Conservation (phyloP, 2,329 filamentous ascomycete genomes). For the Aspergillus sp. region DNA sequence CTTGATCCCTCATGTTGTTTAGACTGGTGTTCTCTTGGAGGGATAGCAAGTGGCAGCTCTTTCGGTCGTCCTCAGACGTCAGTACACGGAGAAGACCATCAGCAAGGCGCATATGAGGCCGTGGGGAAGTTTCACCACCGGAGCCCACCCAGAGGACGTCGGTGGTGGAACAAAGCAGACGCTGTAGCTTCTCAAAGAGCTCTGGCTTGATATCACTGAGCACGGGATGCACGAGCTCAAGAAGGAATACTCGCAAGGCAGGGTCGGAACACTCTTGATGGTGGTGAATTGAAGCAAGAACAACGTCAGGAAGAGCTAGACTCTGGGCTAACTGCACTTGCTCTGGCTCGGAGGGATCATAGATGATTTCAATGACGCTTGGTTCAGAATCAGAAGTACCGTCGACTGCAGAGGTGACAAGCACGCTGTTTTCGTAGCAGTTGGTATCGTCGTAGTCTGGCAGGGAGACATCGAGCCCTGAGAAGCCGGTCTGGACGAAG, state of each 20-base stretch:
- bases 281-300: neutral
- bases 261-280: neutral
- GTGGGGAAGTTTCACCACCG: neutral
- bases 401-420: constrained; percentile 12
- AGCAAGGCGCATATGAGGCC: neutral
- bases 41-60: neutral
- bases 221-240: neutral
- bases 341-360: neutral
- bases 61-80: neutral
- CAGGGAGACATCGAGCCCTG: constrained; percentile 18
- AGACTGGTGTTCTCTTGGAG: neutral
- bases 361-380: neutral
- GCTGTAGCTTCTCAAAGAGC: neutral
- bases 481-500: constrained; percentile 15
- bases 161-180: neutral
- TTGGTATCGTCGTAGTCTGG: constrained; percentile 14
- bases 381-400: neutral
- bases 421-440: constrained; percentile 11
- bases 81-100: neutral
- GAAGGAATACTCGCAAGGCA: neutral
- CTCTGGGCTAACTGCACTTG: neutral
- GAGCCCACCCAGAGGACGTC: neutral
- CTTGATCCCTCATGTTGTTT: neutral
- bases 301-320: neutral
- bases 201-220: neutral